phyloP scores from a whole-genome alignment of 495 filamentous ascomycete genomes.

The Hypoxylon subgilvum region DNA sequence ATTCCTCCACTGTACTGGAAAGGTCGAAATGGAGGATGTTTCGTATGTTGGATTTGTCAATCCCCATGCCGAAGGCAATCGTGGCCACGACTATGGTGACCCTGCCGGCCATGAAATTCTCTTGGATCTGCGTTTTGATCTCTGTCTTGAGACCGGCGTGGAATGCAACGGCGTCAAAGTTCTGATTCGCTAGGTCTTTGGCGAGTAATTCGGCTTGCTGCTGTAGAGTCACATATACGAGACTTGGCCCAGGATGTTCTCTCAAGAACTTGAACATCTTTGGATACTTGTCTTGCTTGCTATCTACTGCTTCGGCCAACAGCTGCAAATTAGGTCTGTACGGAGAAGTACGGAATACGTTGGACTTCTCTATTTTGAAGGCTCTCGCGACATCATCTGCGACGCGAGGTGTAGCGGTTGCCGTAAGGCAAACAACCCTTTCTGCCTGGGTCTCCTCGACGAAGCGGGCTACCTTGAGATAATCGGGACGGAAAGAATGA shows the following conservation, averaged over 20 bases:
- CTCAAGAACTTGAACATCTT: conserved; percentile 55
- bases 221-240: conserved; percentile 63
- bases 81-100: conserved; percentile 62
- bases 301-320: conserved; percentile 52
- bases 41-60: conserved; percentile 64
- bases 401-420: conserved; percentile 63
- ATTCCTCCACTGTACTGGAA: conserved; percentile 61
- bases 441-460: conserved; percentile 62
- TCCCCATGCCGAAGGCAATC: conserved; percentile 67
- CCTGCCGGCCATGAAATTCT: conserved; percentile 57
- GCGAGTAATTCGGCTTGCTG: conserved; percentile 57
- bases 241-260: conserved; percentile 57
- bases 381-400: conserved; percentile 58
- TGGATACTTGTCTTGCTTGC: conserved; percentile 49
- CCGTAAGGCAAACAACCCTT: conserved; percentile 62
- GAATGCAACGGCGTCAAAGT: conserved; percentile 54
- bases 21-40: conserved; percentile 64
- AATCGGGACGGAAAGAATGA: conserved; percentile 64
- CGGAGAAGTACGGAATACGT: conserved; percentile 61
- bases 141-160: conserved; percentile 59
- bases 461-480: conserved; percentile 66
- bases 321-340: conserved; percentile 63
- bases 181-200: conserved; percentile 36
- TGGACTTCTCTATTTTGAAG: conserved; percentile 55
- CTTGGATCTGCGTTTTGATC: conserved; percentile 52